Base-by-base conservation (phyloP, 202 grass and related monocot species). In the Brachypodium distachyon region DNA sequence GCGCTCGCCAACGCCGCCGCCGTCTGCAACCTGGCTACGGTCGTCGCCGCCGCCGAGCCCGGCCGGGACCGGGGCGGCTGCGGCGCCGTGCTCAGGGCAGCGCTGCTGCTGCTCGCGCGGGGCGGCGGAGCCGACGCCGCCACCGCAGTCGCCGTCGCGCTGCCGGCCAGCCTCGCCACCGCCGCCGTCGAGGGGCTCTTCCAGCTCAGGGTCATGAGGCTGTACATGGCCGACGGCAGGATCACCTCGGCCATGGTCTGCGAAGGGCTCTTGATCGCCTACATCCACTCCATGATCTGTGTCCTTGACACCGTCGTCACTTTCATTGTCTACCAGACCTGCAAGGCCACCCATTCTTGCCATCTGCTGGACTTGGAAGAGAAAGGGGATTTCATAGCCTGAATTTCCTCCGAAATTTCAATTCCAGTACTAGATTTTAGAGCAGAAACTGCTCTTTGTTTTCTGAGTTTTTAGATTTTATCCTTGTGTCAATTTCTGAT, bases 251-350 rank as follows among this genome's bases (percentile, higher is more conserved):
- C 34, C 0, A 84, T 87, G 31, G 38, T 92, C 2, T 82, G 72
- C 7, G 89, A 98, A 59, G 95, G 67, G 11, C 27, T 98, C 17
- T 59, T 90, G 27, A 85, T 94, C 18, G 80, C 87, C 18, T 98
- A 94, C 65, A 88, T 94, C 58, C 86, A 92, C 68, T 89, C 95
- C 37, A 76, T 92, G 48, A 77, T 98, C 4, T 67, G 90, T 33
- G 89, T 88, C 27, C 77, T 94, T 11, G 95, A 98, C 81, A 94
- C 91, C 1, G 77, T 98, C 67, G 54, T 98, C 37, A 88, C 87
- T 16, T 83, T 21, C 83, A 82, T 94, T 76, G 84, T 98, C 10
- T 87, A 94, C 79, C 72, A 81, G 79, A 84, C 19, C 71, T 94
- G 88, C 81, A 85, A 87, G 61, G 46, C 77, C 22, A 81, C 12